phyloP scores from a whole-genome alignment of 345 rosid species.

The Rhodamnia rubescens region DNA sequence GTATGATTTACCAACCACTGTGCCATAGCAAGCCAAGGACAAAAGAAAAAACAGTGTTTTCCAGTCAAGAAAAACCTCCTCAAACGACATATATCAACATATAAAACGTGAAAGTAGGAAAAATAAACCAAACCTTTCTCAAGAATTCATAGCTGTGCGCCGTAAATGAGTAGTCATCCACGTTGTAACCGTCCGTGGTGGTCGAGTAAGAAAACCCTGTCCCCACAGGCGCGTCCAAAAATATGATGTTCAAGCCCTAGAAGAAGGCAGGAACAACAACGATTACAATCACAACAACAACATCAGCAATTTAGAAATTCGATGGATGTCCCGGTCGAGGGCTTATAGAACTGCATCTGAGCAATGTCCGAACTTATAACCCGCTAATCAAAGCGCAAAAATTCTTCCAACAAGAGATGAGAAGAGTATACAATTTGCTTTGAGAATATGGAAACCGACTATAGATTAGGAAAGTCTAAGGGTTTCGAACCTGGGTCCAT shows the following conservation, averaged over 20 bases:
- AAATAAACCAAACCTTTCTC: slow-evolving; percentile 1
- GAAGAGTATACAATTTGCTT: background rate
- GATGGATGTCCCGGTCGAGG: background rate
- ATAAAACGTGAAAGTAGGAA: background rate
- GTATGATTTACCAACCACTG: slow-evolving; percentile 17
- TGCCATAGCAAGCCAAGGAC: background rate
- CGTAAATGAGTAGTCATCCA: background rate
- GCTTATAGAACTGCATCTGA: background rate
- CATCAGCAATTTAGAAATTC: background rate
- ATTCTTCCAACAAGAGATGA: background rate
- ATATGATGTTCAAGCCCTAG: slow-evolving; percentile 10
- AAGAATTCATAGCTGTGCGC: slow-evolving; percentile 1
- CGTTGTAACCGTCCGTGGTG: background rate
- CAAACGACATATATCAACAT: background rate
- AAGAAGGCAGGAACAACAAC: background rate
- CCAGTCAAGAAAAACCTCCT: background rate
- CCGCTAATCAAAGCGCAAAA: background rate
- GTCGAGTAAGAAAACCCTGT: slow-evolving; percentile 18
- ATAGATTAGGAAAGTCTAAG: background rate
- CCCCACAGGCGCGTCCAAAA: slow-evolving; percentile 14
- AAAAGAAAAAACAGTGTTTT: background rate
- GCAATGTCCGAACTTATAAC: too few relatives aligned
- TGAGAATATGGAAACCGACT: background rate
- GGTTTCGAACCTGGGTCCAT: slow-evolving; percentile 7
- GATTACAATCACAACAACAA: background rate